A percentile compares a stretch with the other conserved stretches of the same genome.
Evolutionary conservation across 2,329 filamentous ascomycete genomes (phyloP).

Genomic region (Xylariaceae sp.): DNA sequence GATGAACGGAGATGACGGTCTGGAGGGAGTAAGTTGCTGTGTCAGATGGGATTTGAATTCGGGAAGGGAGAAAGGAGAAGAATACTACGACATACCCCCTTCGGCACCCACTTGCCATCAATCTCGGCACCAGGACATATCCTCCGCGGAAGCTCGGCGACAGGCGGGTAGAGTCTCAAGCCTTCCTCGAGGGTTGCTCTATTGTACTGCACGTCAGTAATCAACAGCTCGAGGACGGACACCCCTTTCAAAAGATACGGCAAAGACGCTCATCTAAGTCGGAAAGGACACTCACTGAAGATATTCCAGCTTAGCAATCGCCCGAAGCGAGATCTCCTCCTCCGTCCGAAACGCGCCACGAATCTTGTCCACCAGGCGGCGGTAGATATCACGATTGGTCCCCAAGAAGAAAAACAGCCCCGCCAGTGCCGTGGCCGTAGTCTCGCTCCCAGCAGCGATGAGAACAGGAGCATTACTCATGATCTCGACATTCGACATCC

Average conservation of each 20-base stretch:
- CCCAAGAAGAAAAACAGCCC: slow-evolving; percentile 34
- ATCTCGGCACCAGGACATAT: slow-evolving; percentile 2
- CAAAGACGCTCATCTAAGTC: background rate
- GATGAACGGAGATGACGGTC: background rate
- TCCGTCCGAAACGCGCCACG: slow-evolving; percentile 33
- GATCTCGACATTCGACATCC: background rate
- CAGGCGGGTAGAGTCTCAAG: background rate
- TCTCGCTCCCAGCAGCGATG: slow-evolving; percentile 10
- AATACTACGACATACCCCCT: background rate
- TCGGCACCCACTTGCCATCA: background rate
- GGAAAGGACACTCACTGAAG: background rate
- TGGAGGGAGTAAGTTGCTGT: background rate
- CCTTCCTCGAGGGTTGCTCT: background rate
- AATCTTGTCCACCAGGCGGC: slow-evolving; percentile 37
- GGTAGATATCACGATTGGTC: slow-evolving; percentile 23
- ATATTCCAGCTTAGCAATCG: background rate
- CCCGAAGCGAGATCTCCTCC: slow-evolving; percentile 23
- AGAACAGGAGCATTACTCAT: slow-evolving; percentile 4
- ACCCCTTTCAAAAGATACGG: too few species aligned
- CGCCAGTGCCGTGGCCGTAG: slow-evolving; percentile 6
- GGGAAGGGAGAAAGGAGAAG: too few species aligned
- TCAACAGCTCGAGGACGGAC: too few species aligned
- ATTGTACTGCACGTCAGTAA: background rate
- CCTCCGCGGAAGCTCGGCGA: background rate
- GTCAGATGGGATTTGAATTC: background rate